Evolutionary conservation across 1,284 basidiomycete genomes (phyloP), one percentile per base, ranked within the genome.

Genomic region (Coniferiporia weirii): DNA sequence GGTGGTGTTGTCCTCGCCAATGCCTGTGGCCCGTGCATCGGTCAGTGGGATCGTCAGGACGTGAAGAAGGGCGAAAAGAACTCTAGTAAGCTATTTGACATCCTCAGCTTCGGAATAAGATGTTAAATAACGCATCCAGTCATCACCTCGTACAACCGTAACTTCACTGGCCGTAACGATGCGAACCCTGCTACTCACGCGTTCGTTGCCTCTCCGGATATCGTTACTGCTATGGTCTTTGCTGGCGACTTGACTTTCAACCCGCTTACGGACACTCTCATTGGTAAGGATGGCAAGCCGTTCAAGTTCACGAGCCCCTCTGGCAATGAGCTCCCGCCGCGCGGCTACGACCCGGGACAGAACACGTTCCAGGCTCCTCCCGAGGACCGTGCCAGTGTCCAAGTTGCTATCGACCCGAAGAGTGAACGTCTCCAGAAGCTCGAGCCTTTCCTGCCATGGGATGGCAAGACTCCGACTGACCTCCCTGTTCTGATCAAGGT

Each of bases 81-180:
- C 87, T 95, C 94, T 27, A 97, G 88, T 90, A 65, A 59, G 84
- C 77, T 3, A 45, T 22, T 40, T 17, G 56, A 40, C 17, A 6
- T 50, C 19, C 60, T 65, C 45, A n/a, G 19, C 38, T 63, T 8
- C 52, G 54, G 56, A 38, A 60, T 48, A 43, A 52, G 35, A 51
- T 61, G 22, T 54, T 56, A 5, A 27, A 5, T 27, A 5, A 27
- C 12, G 54, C 51, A 45, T 54, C 54, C 53, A 90, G 87, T 98
- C 80, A 93, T 98, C 77, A 97, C 96, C 56, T 98, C 95, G 27
- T 99, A 99, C 87, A 99, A 99, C 88, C 95, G 97, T 76, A 99
- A 99, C 89, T 99, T 99, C 81, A 98, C 96, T 67, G 96, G 95
- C 64, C 94, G 96, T 75, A 99, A 99, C 78, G 97, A 99, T 72